Conservation (phyloP, 345 rosid species). For the Salix exigua region DNA sequence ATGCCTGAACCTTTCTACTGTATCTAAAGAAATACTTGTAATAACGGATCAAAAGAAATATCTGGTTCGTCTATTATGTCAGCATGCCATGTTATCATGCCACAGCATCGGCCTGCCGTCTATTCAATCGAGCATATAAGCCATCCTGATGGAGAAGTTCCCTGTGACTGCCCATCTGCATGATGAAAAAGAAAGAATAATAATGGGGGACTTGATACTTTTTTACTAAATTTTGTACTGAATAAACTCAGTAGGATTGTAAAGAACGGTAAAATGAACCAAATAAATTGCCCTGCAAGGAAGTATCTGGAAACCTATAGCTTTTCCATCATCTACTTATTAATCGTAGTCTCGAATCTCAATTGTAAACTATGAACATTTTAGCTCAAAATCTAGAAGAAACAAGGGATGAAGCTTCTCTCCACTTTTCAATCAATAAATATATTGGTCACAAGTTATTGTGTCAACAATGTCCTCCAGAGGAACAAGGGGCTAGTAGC, state of each 20-base stretch:
- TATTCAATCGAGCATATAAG: constrained; percentile 71
- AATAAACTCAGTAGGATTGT: neutral
- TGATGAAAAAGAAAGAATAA: constrained; percentile 1
- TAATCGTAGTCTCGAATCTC: no score
- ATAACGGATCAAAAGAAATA: neutral
- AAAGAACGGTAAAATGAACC: no score
- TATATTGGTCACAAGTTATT: neutral
- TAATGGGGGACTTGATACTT: neutral
- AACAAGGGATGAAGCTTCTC: no score
- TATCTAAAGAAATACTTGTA: neutral
- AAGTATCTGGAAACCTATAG: no score
- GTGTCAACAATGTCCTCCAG: neutral
- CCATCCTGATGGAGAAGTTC: constrained; percentile 77
- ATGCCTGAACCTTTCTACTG: neutral
- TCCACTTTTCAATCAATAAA: neutral
- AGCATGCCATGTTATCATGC: constrained; percentile 36
- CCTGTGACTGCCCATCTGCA: constrained; percentile 75
- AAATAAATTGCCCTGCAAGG: no score
- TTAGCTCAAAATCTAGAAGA: no score
- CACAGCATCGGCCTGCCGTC: constrained; percentile 84
- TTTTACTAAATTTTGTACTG: neutral
- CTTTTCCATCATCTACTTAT: no score
- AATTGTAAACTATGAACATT: no score
- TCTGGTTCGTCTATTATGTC: neutral
- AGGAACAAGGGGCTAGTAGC: neutral